phyloP scores from a whole-genome alignment of 177 flowering plant species.

The Telopea speciosissima region DNA sequence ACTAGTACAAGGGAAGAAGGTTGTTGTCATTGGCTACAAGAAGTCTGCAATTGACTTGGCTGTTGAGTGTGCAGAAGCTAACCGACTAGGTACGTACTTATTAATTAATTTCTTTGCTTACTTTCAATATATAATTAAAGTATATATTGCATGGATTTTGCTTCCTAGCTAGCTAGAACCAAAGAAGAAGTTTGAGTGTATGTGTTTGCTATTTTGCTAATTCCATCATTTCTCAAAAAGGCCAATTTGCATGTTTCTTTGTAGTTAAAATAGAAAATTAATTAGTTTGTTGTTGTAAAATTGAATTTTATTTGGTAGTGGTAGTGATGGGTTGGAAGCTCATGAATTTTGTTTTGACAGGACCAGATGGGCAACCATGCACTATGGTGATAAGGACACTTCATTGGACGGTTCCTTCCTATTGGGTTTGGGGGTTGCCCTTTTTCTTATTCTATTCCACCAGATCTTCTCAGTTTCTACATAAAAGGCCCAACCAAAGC shows the following conservation, averaged over 20 bases:
- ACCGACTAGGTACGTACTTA: conserved; percentile 93
- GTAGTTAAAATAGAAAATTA: too few species aligned
- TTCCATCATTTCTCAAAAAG: too few species aligned
- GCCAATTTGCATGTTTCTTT: too few species aligned
- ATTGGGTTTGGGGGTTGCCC: conserved; percentile 88
- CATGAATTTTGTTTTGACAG: conserved; percentile 31
- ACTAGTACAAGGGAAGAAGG: conserved; percentile 63
- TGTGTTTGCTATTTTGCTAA: too few species aligned
- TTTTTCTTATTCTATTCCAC: conserved; percentile 85
- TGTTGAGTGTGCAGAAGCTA: conserved; percentile 75
- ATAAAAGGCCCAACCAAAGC: conserved; percentile 70
- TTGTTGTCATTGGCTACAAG: conserved; percentile 75
- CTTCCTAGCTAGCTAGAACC: too few species aligned
- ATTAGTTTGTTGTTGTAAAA: too few species aligned
- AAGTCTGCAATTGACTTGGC: conserved; percentile 93
- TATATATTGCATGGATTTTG: too few species aligned
- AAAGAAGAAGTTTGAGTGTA: too few species aligned
- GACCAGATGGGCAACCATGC: conserved; percentile 78
- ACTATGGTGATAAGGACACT: conserved; percentile 79
- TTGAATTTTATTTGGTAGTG: too few species aligned
- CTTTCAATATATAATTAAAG: too few species aligned
- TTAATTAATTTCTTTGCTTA: not conserved
- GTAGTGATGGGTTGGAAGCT: not conserved
- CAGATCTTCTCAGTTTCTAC: conserved; percentile 76
- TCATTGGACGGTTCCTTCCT: conserved; percentile 93